phyloP scores from a whole-genome alignment of 257 asterid species.

The Solanum sparsipilum region DNA sequence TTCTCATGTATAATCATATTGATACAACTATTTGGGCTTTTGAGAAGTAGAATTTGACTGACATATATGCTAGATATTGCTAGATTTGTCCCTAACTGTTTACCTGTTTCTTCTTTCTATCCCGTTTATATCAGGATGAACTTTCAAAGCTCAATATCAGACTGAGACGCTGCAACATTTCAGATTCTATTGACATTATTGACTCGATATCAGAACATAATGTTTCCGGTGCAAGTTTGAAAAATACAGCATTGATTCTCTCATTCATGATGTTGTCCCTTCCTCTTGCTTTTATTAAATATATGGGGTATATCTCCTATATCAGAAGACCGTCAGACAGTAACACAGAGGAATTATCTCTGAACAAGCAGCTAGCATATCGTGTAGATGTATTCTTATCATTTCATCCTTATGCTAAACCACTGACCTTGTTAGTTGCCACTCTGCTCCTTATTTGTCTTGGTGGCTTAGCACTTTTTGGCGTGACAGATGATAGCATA shows the following conservation, averaged over 20 bases:
- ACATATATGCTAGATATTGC: not conserved
- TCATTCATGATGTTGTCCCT: slow-evolving; percentile 43
- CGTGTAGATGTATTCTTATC: slow-evolving; percentile 66
- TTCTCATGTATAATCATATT: not conserved
- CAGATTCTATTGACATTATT: slow-evolving; percentile 24
- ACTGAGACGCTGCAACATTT: slow-evolving; percentile 35
- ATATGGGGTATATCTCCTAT: slow-evolving; percentile 48
- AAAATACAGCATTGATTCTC: slow-evolving; percentile 40
- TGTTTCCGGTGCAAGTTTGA: slow-evolving; percentile 28
- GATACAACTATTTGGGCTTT: not conserved
- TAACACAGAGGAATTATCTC: slow-evolving; percentile 51
- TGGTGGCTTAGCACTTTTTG: slow-evolving; percentile 77
- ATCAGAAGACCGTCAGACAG: slow-evolving; percentile 42
- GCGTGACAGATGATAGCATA: slow-evolving; percentile 65
- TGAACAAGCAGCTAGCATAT: slow-evolving; percentile 74
- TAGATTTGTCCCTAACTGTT: not conserved
- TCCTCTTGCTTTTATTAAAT: slow-evolving; percentile 61
- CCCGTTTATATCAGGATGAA: slow-evolving; percentile 38
- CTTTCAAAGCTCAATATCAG: slow-evolving; percentile 39
- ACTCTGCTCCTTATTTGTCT: slow-evolving; percentile 61
- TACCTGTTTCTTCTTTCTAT: not conserved
- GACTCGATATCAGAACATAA: slow-evolving; percentile 16
- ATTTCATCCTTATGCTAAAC: slow-evolving; percentile 74
- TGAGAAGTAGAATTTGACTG: not conserved
- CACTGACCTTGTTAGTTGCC: slow-evolving; percentile 69